Conservation (phyloP, 2,329 filamentous ascomycete species). For the Emmonsia crescens region DNA sequence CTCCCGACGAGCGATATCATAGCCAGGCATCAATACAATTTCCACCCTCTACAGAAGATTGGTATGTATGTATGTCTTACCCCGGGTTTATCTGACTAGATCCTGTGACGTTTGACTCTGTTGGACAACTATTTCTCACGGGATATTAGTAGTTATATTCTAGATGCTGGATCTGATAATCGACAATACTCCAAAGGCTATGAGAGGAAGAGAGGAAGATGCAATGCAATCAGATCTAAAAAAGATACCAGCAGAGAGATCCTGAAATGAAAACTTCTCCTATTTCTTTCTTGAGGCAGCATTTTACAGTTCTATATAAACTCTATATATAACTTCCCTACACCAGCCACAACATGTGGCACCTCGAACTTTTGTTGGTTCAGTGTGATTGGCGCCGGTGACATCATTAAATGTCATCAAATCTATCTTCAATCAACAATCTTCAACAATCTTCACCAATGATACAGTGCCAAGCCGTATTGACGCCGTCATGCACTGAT, state of each 20-base stretch:
- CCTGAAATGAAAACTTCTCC: too few relatives aligned
- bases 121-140: background rate
- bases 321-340: too few relatives aligned
- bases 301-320: too few relatives aligned
- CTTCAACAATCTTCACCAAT: background rate
- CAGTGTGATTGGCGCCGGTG: background rate
- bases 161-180: background rate
- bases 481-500: background rate
- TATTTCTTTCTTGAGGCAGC: too few relatives aligned
- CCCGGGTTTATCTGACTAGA: background rate
- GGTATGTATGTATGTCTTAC: too few relatives aligned
- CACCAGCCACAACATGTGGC: constrained; percentile 1
- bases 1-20: background rate
- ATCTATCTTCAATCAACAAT: background rate
- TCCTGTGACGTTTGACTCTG: background rate
- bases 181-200: background rate
- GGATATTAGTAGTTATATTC: background rate
- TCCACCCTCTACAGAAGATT: background rate
- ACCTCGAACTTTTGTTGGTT: too few relatives aligned
- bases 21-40: background rate
- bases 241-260: too few relatives aligned
- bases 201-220: background rate
- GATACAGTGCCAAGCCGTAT: background rate
- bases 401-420: background rate
- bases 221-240: background rate